phyloP scores from a whole-genome alignment of 2,329 filamentous ascomycete genomes.

The Zymoseptoria ardabiliae region DNA sequence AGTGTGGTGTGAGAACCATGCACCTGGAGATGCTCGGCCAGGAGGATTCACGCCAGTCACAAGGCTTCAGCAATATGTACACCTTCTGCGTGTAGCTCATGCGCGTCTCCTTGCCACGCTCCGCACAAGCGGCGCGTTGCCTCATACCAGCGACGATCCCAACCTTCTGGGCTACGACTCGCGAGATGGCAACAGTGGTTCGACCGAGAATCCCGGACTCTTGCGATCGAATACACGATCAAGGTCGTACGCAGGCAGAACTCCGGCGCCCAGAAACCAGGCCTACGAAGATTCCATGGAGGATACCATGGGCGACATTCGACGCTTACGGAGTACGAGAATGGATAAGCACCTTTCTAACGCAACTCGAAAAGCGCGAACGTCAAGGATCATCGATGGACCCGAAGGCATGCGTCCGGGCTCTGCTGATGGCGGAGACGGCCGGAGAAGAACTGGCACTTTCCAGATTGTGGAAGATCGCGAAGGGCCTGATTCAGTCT shows the following conservation, averaged over 20 bases:
- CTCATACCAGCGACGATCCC: slow-evolving; percentile 64
- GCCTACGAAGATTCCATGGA: slow-evolving; percentile 66
- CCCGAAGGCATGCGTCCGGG: slow-evolving; percentile 68
- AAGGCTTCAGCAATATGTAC: slow-evolving; percentile 89
- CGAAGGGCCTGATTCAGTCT: slow-evolving; percentile 57
- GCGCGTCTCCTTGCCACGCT: slow-evolving; percentile 83
- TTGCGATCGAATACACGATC: slow-evolving; percentile 62
- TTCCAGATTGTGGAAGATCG: slow-evolving; percentile 78
- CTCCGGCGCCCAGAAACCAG: slow-evolving; percentile 47
- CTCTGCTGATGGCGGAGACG: slow-evolving; percentile 53
- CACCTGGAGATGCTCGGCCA: slow-evolving; percentile 47
- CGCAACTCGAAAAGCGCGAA: slow-evolving; percentile 81
- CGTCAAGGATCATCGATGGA: slow-evolving; percentile 86
- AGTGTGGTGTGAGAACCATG: slow-evolving; percentile 54
- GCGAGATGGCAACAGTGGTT: slow-evolving; percentile 52
- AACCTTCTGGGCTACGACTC: slow-evolving; percentile 60
- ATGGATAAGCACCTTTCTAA: slow-evolving; percentile 92
- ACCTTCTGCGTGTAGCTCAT: slow-evolving; percentile 82
- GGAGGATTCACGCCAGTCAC: slow-evolving; percentile 67
- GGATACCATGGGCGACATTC: slow-evolving; percentile 92
- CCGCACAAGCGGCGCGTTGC: slow-evolving; percentile 71
- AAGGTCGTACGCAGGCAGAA: slow-evolving; percentile 61
- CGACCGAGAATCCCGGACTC: slow-evolving; percentile 42
- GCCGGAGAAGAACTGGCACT: slow-evolving; percentile 36
- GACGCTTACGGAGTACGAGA: slow-evolving; percentile 81